These are phyloP conservation scores for Colletotrichum godetiae DNA, from an alignment of 2,329 filamentous ascomycete genomes.

Conservation along the genomic window DNA sequence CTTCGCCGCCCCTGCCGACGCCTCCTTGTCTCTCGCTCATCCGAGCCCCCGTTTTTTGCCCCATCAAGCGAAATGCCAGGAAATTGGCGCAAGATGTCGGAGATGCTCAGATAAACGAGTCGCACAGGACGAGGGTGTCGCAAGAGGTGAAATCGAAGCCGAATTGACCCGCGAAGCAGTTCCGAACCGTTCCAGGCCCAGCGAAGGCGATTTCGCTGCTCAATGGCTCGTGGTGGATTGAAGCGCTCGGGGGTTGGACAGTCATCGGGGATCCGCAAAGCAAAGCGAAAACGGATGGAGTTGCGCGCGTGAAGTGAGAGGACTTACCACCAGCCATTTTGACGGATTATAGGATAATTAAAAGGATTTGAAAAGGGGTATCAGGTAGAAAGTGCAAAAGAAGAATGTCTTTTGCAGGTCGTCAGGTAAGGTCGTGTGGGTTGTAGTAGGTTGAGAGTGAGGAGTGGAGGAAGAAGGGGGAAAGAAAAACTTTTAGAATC, in stretches of 20 bases:
- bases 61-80: constrained; percentile 29
- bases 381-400: constrained; percentile 39
- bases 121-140: background rate
- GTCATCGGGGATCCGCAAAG: constrained; percentile 23
- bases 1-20: background rate
- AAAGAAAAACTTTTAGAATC: constrained; percentile 38
- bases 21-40: constrained; percentile 9
- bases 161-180: background rate
- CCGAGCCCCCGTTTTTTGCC: constrained; percentile 1
- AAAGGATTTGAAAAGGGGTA: constrained; percentile 37
- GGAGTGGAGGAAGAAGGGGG: constrained; percentile 12
- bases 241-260: background rate
- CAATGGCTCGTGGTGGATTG: constrained; percentile 26
- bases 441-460: constrained; percentile 13
- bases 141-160: background rate
- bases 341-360: constrained; percentile 35
- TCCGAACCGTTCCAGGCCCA: background rate
- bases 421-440: constrained; percentile 29
- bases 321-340: constrained; percentile 61
- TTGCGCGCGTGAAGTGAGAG: background rate
- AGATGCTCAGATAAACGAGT: background rate
- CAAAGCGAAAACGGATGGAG: constrained; percentile 2
- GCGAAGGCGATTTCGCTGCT: background rate
- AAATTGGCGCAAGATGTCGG: constrained; percentile 48
- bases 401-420: constrained; percentile 36